phyloP scores from a whole-genome alignment of 202 grass and related monocot genomes.

The Alloteropsis angusta region DNA sequence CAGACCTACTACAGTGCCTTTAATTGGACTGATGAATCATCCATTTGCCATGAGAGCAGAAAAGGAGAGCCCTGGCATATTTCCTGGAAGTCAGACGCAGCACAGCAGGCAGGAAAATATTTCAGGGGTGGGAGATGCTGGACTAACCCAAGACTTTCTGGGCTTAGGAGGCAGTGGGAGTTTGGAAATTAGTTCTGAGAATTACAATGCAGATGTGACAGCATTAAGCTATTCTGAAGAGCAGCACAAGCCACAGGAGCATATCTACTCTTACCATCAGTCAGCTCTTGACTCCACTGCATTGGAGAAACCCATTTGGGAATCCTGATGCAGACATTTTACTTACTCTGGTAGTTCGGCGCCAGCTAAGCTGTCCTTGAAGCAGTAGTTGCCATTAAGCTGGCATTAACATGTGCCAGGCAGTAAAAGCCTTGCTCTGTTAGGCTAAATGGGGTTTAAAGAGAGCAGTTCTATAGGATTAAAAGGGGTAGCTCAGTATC shows the following conservation, averaged over 20 bases:
- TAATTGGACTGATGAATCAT: conserved; percentile 36
- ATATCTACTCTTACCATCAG: conserved; percentile 47
- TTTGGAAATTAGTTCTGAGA: conserved; percentile 39
- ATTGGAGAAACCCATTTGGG: conserved; percentile 45
- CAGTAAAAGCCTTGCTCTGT: conserved; percentile 2
- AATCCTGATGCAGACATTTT: conserved; percentile 26
- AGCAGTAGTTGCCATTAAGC: background rate
- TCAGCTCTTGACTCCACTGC: conserved; percentile 35
- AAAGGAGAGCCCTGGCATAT: conserved; percentile 22
- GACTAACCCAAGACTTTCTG: conserved; percentile 50
- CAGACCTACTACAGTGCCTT: conserved; percentile 32
- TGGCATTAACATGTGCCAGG: conserved; percentile 8
- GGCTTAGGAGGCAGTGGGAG: conserved; percentile 37
- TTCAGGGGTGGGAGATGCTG: conserved; percentile 32
- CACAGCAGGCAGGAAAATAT: conserved; percentile 32
- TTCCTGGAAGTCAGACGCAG: conserved; percentile 25
- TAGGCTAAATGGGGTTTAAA: conserved; percentile 3
- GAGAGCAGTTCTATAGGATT: background rate
- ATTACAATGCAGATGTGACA: conserved; percentile 27
- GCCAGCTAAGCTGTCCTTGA: conserved; percentile 9
- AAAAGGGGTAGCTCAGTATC: background rate
- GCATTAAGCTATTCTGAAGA: conserved; percentile 48
- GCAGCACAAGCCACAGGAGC: conserved; percentile 40
- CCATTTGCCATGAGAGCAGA: conserved; percentile 36
- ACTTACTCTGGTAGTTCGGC: conserved; percentile 31